These are phyloP conservation scores for Thalassiosira profunda DNA, from an alignment of 108 stramenopile genomes.

Conservation along the genomic window DNA sequence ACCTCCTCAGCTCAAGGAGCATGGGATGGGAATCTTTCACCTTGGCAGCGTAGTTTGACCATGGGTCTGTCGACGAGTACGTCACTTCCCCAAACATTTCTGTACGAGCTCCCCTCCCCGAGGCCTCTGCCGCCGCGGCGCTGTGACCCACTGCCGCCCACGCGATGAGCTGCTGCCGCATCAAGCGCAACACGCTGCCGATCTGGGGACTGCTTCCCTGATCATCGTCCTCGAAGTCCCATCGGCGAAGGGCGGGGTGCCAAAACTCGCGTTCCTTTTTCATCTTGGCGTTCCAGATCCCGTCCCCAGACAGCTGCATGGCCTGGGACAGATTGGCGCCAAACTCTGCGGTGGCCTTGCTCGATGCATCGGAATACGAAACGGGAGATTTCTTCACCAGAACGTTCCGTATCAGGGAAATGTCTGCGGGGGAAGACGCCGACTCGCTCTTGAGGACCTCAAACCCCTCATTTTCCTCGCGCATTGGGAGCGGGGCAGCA, in stretches of 20 bases:
- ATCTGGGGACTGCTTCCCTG: slow-evolving; percentile 33
- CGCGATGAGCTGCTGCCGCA: slow-evolving; percentile 86
- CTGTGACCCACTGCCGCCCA: slow-evolving; percentile 89
- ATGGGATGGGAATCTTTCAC: slow-evolving; percentile 70
- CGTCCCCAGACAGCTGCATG: slow-evolving; percentile 80
- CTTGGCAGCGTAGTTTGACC: slow-evolving; percentile 58
- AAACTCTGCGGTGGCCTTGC: slow-evolving; percentile 72
- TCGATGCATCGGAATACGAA: slow-evolving; percentile 20
- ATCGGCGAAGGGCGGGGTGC: slow-evolving; percentile 76
- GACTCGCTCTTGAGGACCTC: slow-evolving; percentile 29
- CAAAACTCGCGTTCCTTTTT: slow-evolving; percentile 54
- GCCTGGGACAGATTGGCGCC: slow-evolving; percentile 73
- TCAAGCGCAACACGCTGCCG: slow-evolving; percentile 62
- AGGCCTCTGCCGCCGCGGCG: slow-evolving; percentile 81
- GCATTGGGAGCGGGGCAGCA: slow-evolving; percentile 5
- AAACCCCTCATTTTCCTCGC: slow-evolving; percentile 34
- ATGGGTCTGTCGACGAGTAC: slow-evolving; percentile 67
- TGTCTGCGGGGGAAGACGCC: slow-evolving; percentile 14
- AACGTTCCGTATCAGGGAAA: slow-evolving; percentile 29
- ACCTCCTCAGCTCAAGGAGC: slow-evolving; percentile 79
- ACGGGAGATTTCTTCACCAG: slow-evolving; percentile 17
- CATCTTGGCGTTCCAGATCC: slow-evolving; percentile 35
- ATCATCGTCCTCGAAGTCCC: slow-evolving; percentile 84
- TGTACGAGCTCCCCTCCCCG: slow-evolving; percentile 72
- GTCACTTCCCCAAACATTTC: slow-evolving; percentile 80